Percentiles rank a stretch among this genome's conserved stretches.
Conservation (phyloP, 2,329 filamentous ascomycete species). For the Arthrocladium fulminans region DNA sequence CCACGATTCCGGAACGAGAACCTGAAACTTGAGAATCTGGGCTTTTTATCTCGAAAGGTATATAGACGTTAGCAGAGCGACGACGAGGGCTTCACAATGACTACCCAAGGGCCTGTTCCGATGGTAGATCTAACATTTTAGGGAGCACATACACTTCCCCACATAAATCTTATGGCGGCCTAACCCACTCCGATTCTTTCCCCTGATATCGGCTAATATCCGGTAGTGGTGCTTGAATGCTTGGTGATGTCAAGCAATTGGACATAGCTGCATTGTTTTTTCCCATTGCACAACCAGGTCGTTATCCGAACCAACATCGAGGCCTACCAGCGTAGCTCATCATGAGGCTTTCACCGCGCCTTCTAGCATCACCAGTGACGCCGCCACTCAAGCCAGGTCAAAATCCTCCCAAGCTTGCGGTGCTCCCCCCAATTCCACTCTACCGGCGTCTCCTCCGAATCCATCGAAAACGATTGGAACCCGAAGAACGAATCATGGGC, state of each 20-base stretch:
- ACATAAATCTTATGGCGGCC: too few relatives aligned
- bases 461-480: constrained; percentile 68
- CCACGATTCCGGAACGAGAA: not conserved
- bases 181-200: too few relatives aligned
- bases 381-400: constrained; percentile 16
- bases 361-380: constrained; percentile 16
- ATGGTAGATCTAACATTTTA: too few relatives aligned
- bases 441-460: constrained; percentile 81
- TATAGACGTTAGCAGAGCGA: too few relatives aligned
- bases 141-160: too few relatives aligned
- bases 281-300: not conserved
- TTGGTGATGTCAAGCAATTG: constrained; percentile 3
- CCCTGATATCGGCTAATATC: not conserved
- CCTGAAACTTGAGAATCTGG: not conserved
- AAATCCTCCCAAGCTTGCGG: constrained; percentile 46
- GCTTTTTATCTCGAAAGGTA: not conserved
- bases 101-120: too few relatives aligned
- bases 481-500: constrained; percentile 69
- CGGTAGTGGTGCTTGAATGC: too few relatives aligned
- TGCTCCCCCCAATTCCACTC: constrained; percentile 78
- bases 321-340: not conserved
- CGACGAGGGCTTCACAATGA: too few relatives aligned
- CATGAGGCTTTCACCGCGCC: constrained; percentile 16
- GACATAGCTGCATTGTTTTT: not conserved
- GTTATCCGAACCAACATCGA: not conserved